Evolutionary conservation across 768 basidiomycete genomes (phyloP), one percentile per base, ranked within the genome.

Genomic region (Russula sp.): DNA sequence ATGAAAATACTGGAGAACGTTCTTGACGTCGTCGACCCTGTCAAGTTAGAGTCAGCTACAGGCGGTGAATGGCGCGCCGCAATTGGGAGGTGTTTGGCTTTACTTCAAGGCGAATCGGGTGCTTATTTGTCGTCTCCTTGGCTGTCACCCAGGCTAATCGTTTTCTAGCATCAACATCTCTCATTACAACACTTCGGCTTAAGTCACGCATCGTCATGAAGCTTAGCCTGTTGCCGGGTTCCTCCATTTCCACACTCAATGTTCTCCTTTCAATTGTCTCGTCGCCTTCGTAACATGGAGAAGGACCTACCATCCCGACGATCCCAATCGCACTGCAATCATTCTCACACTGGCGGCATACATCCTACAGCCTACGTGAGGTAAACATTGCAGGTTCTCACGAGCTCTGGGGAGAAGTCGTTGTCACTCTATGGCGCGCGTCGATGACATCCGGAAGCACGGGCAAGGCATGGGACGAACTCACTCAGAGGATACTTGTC

Each of bases 21-120:
- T 18, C 64, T 74, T 30, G 69, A 50, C 26, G 72, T 84, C 0
- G 77, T 77, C 2, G 81, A 89, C 62, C 61, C 74, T 0, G 64
- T 65, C 32, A 89, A 84, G 72, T 51, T 89, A 40, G 84, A 84
- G 66, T 71, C 74, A 0, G 77, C 82, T 0, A 87, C 82, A 1
- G 75, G 75, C 34, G 82, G 84, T 0, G 83, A 85, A 71, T 90
- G 88, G 89, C 79, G 81, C 40, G 69, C 72, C n/a, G 76, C 77
- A 11, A 71, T 88, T 14, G 80, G 78, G 62, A 76, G 86, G 62
- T 87, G 86, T 69, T 50, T 90, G 32, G 67, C 60, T 9, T 68
- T 73, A 20, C 67, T 87, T 11, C 56, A 86, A 53, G 71, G 76
- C 1, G 57, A 64, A 49, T 44, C 63, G 16, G 69, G 76, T 75